Conservation (phyloP, 2,329 filamentous ascomycete species). For the Drechslerella stenobrocha region DNA sequence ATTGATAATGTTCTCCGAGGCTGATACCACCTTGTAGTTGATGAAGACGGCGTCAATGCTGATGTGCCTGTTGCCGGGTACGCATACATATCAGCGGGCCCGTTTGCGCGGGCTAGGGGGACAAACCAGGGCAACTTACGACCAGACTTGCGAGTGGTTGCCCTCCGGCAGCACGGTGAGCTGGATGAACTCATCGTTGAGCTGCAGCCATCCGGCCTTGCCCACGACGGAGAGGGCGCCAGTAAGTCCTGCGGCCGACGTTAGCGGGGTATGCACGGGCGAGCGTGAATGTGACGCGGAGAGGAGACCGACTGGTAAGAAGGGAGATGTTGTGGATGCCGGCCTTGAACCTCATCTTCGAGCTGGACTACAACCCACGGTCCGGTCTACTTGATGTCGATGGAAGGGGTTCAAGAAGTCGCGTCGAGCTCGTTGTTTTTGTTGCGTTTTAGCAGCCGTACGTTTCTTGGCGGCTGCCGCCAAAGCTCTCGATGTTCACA, state of each 20-base stretch:
- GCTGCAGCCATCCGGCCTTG: constrained; percentile 70
- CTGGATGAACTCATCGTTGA: constrained; percentile 82
- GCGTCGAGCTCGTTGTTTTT: constrained; percentile 48
- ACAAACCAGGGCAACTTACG: constrained; percentile 62
- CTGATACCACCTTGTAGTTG: constrained; percentile 81
- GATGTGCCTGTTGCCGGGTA: constrained; percentile 59
- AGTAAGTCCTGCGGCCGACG: constrained; percentile 62
- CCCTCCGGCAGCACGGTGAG: constrained; percentile 95
- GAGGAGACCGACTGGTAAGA: constrained; percentile 63
- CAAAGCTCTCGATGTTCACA: background rate
- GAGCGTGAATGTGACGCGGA: background rate
- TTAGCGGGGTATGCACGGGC: constrained; percentile 25
- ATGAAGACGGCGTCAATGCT: constrained; percentile 83
- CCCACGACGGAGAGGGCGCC: constrained; percentile 66
- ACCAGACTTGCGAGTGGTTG: constrained; percentile 89
- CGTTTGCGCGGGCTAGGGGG: constrained; percentile 15
- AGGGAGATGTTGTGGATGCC: constrained; percentile 69
- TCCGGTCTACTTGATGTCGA: background rate
- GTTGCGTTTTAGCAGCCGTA: constrained; percentile 30
- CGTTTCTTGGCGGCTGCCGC: background rate
- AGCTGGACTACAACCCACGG: constrained; percentile 55
- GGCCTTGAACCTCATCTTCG: constrained; percentile 67
- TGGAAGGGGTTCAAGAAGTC: constrained; percentile 6
- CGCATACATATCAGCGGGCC: constrained; percentile 47
- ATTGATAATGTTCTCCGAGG: constrained; percentile 84